Evolutionary conservation across 2,329 filamentous ascomycete genomes (phyloP), one percentile per base, ranked within the genome.

Genomic region (Penicillium carneum): DNA sequence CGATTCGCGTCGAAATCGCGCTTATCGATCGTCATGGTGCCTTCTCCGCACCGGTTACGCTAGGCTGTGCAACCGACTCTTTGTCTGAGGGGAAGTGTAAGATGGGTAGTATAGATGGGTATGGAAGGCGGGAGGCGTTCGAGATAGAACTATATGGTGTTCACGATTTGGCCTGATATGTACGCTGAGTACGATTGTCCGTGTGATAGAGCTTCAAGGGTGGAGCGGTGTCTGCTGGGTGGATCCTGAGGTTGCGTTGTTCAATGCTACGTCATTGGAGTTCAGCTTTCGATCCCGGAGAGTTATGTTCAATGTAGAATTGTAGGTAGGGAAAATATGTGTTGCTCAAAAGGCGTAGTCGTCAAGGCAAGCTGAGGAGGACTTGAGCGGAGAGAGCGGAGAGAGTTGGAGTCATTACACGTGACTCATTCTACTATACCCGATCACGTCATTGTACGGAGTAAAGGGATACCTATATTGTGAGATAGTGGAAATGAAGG

Each of bases 1-100:
- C 80, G 76, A 62, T 81, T 73, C 26, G 73, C 68, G 67, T 83
- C 81, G 63, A 82, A 82, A 65, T 82, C 81, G 20, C 80, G 77
- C 64, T 81, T 80, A 66, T 81, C 79, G 63, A 82, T 79, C 7
- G 72, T 56, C 74, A 76, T 76, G 8, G 50, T 64, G 46, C 26
- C 31, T 43, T 60, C 57, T 60, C 57, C 57, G 57, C 57, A 60
- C 57, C 51, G 29, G 31, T n/a, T 20, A 38, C 18, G 38, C 16
- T 42, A 16, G 46, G 38, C 12, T 36, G 18, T 34, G 14, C 6
- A 23, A 34, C 20, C 16, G 33, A 33, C 20, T 18, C 20, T 38
- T n/a, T 23, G 31, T 18, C 4, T 26, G 20, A 29, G 31, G 38
- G 20, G 5, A n/a, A 36, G 20, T 5, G 41, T 11, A n/a, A 58